A percentile compares a stretch with the other conserved stretches of the same genome.
Evolutionary conservation across 768 basidiomycete genomes (phyloP).

Genomic region (Pleurotus ostreatus): DNA sequence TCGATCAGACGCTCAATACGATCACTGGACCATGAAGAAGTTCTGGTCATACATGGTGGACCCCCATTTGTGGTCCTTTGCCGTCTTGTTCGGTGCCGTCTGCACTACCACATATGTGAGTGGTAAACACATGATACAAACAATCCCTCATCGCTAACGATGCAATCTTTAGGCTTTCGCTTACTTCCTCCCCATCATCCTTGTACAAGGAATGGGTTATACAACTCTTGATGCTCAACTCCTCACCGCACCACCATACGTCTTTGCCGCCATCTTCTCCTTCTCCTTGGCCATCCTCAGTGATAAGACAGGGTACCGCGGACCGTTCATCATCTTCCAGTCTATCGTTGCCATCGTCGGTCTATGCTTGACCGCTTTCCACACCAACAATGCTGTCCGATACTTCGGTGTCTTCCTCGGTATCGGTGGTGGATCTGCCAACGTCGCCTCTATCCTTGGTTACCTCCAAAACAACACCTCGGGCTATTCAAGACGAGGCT

Average conservation of each 20-base stretch:
- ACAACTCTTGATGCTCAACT: constrained; percentile 22
- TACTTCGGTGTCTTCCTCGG: constrained; percentile 33
- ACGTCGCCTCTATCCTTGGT: neutral
- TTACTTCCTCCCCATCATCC: constrained; percentile 30
- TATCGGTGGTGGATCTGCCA: constrained; percentile 10
- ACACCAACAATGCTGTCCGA: constrained; percentile 10
- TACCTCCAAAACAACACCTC: constrained; percentile 26
- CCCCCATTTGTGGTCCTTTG: constrained; percentile 25
- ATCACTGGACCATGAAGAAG: constrained; percentile 26
- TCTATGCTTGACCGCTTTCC: constrained; percentile 1
- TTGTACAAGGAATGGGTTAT: constrained; percentile 28
- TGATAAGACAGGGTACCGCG: constrained; percentile 30
- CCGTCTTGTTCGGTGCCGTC: constrained; percentile 30
- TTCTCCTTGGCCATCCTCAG: constrained; percentile 34
- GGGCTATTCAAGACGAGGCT: constrained; percentile 33
- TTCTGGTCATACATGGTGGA: constrained; percentile 31
- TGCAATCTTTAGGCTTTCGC: constrained; percentile 13
- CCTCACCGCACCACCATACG: constrained; percentile 32
- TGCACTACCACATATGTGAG: constrained; percentile 31
- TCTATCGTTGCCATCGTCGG: constrained; percentile 28
- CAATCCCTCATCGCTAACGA: neutral
- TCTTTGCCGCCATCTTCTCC: constrained; percentile 28
- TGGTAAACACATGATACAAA: neutral
- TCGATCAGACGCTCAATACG: constrained; percentile 32
- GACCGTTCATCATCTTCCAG: constrained; percentile 28